Base-by-base conservation (phyloP, 345 rosid species). In the Litchi chinensis region DNA sequence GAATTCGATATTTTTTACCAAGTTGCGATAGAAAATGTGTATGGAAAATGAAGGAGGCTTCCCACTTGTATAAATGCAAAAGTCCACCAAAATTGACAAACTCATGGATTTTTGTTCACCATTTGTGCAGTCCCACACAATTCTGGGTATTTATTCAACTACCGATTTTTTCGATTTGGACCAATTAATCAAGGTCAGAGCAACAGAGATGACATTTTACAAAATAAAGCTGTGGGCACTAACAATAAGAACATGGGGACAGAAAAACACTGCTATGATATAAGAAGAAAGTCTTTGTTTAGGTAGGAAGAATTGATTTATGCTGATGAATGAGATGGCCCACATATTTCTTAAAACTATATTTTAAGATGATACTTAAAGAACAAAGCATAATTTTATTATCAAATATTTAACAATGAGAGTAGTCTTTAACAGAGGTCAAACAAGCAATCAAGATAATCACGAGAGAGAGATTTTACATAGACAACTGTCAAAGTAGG, bases 261-360 rank as follows among this genome's bases (percentile, higher is more conserved):
- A 75, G 73, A 77, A 80, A 68, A 78, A 74, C 57, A 79, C 65
- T 71, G 54, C 24, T 15, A 44, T 80, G 83, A 77, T 52, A 48
- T 52, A 77, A 80, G 83, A 81, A 75, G 74, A 86, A 90, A 90
- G 90, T 88, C 90, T 83, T 81, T 28, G 87, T 84, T 88, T 88
- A 81, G 93, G 90, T 90, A 77, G 72, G 87, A 82, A 79, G 64
- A 81, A 79, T 80, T 80, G 89, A 85, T 80, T 6, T 10, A 70
- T 79, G 84, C 80, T 82, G 83, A 86, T 79, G 77, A 65, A 77
- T 68, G 24, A 69, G 69, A 52, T 82, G 65, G 80, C 81, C 68
- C 87, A 84, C 87, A 68, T 77, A 19, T 76, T 64, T 70, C 54
- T 18, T 60, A 40, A 71, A 41, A 50, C 71, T 59, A 48, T 39